Percentiles rank a stretch among this genome's conserved stretches.
phyloP scores from a whole-genome alignment of 352 stramenopile species.

The Phytophthora foliorum region DNA sequence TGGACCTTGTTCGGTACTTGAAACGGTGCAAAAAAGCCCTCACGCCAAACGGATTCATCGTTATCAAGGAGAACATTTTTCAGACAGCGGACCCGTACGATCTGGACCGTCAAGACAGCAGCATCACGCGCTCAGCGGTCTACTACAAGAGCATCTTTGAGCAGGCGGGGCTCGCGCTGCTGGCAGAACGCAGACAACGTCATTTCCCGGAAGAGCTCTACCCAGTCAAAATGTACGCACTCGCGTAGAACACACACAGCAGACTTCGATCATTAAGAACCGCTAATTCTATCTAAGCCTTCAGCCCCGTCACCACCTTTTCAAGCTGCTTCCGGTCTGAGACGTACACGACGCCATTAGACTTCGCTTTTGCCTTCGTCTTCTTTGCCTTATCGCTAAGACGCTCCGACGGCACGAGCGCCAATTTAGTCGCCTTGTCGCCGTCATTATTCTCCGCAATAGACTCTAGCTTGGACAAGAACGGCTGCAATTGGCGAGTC shows the following conservation, averaged over 20 bases:
- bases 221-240: constrained; percentile 96
- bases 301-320: constrained; percentile 33
- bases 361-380: constrained; percentile 22
- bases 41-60: constrained; percentile 64
- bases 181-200: constrained; percentile 85
- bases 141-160: constrained; percentile 95
- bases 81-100: constrained; percentile 84
- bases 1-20: constrained; percentile 95
- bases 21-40: constrained; percentile 86
- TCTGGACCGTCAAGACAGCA: constrained; percentile 95
- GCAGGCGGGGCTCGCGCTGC: constrained; percentile 89
- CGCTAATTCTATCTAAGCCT: constrained; percentile 17
- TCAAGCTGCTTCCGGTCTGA: constrained; percentile 40
- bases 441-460: constrained; percentile 30
- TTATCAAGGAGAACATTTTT: constrained; percentile 94
- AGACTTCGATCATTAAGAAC: constrained; percentile 1
- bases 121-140: constrained; percentile 89
- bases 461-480: constrained; percentile 47
- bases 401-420: constrained; percentile 46
- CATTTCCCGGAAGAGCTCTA: constrained; percentile 97
- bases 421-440: constrained; percentile 44
- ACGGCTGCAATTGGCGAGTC: constrained; percentile 77
- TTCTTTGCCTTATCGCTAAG: constrained; percentile 35
- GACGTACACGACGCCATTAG: constrained; percentile 34
- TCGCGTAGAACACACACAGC: constrained; percentile 52